Conservation (phyloP, 2,329 filamentous ascomycete species). For the Stachybotrys chartarum region DNA sequence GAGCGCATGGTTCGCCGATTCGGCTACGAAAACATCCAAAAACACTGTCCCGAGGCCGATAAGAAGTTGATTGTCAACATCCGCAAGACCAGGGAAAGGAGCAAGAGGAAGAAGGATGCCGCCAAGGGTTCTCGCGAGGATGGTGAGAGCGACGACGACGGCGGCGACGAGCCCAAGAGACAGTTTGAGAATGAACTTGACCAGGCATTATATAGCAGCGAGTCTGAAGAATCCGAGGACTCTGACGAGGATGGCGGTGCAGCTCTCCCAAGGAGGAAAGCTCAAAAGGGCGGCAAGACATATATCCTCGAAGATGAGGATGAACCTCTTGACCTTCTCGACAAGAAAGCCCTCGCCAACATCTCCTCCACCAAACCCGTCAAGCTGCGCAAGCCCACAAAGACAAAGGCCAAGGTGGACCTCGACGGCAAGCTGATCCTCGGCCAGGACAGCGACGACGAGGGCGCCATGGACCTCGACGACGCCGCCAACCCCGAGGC, state of each 20-base stretch:
- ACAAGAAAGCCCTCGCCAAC: conserved; percentile 80
- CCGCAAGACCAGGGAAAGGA: conserved; percentile 86
- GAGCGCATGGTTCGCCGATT: conserved; percentile 92
- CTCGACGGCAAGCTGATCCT: conserved; percentile 77
- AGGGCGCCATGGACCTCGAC: conserved; percentile 59
- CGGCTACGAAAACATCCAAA: conserved; percentile 73
- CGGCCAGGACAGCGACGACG: conserved; percentile 47
- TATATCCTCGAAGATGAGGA: conserved; percentile 95
- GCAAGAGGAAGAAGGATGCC: conserved; percentile 80
- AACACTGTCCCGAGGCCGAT: conserved; percentile 76
- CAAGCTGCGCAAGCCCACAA: conserved; percentile 49
- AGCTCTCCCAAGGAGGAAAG: conserved; percentile 34
- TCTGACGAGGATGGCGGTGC: conserved; percentile 55
- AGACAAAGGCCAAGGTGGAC: conserved; percentile 61
- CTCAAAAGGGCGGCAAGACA: conserved; percentile 57
- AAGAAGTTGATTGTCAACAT: conserved; percentile 90
- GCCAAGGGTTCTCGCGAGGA: conserved; percentile 49
- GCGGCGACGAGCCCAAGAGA: conserved; percentile 37
- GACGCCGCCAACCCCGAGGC: conserved; percentile 44
- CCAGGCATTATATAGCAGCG: conserved; percentile 86
- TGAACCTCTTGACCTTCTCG: conserved; percentile 89
- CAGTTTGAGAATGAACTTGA: conserved; percentile 91
- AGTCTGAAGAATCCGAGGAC: conserved; percentile 44
- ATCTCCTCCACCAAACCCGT: conserved; percentile 86
- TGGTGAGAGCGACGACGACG: conserved; percentile 49